phyloP scores from a whole-genome alignment of 2,329 filamentous ascomycete genomes.

The Teratosphaeria destructans region DNA sequence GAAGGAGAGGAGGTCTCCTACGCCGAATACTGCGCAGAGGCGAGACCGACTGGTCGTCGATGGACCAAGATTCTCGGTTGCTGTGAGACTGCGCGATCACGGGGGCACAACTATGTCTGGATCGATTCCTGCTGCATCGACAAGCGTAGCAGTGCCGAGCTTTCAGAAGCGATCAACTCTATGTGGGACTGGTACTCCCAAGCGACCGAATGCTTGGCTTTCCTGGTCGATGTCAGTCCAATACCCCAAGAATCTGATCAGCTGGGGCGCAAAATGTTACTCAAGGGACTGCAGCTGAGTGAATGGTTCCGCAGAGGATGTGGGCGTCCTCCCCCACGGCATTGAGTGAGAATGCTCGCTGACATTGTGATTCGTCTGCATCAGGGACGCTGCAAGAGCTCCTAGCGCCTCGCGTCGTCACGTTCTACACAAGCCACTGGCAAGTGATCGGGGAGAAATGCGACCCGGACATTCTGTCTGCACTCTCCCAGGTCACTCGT shows the following conservation, averaged over 20 bases:
- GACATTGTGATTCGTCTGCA: too few relatives aligned
- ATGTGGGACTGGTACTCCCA: slow-evolving; percentile 1
- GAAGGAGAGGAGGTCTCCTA: slow-evolving; percentile 6
- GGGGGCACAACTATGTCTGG: slow-evolving; percentile 5
- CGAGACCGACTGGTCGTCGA: not conserved
- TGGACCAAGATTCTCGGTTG: not conserved
- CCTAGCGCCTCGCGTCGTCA: not conserved
- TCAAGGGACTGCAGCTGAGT: not conserved
- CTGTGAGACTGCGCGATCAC: not conserved
- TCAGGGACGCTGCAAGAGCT: slow-evolving; percentile 2
- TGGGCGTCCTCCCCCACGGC: not conserved
- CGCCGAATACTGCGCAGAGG: not conserved
- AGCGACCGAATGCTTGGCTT: not conserved
- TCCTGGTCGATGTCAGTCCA: not conserved
- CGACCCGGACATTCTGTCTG: not conserved
- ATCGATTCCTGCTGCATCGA: slow-evolving; percentile 18
- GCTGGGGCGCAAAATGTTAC: not conserved
- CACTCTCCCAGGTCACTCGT: not conserved
- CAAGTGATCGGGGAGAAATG: not conserved
- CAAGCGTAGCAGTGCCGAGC: slow-evolving; percentile 4
- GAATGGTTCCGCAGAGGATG: slow-evolving; percentile 2
- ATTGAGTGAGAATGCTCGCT: not conserved
- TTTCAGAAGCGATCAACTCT: slow-evolving; percentile 5
- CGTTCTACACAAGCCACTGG: not conserved
- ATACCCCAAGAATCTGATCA: too few relatives aligned